Conservation (phyloP, 306 rosid genomes). For the Ziziphus jujuba region DNA sequence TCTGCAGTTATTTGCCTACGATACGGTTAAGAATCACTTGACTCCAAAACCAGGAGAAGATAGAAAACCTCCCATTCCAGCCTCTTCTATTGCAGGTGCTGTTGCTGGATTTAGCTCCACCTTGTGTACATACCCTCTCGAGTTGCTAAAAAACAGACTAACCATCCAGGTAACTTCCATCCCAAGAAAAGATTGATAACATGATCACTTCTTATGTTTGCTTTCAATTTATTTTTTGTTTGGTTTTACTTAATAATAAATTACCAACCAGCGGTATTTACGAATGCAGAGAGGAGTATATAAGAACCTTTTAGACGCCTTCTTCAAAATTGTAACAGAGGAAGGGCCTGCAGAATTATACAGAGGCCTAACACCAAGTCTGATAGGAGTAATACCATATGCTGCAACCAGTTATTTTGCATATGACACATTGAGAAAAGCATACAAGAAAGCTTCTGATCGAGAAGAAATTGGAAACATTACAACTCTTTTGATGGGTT, state of each 20-base stretch:
- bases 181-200: background rate
- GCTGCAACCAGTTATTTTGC: conserved; percentile 80
- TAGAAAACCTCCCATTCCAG: conserved; percentile 47
- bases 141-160: conserved; percentile 68
- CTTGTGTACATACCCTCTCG: conserved; percentile 71
- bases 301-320: conserved; percentile 53
- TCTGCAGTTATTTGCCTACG: conserved; percentile 70
- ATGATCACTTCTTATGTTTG: background rate
- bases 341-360: conserved; percentile 82
- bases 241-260: no score
- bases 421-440: conserved; percentile 65
- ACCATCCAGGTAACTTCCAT: conserved; percentile 52
- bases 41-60: conserved; percentile 57
- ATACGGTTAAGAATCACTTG: conserved; percentile 60
- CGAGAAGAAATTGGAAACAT: conserved; percentile 63
- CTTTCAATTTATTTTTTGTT: no score
- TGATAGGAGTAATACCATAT: conserved; percentile 77
- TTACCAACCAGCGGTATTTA: background rate
- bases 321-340: conserved; percentile 47
- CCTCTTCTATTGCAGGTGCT: conserved; percentile 72
- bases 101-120: conserved; percentile 83
- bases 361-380: conserved; percentile 73
- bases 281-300: conserved; percentile 67
- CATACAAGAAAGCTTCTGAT: conserved; percentile 46
- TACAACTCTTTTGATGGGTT: conserved; percentile 65